A percentile compares a stretch with the other conserved stretches of the same genome.
Conservation (phyloP, 805 yeast genomes). For the Candida takata region DNA sequence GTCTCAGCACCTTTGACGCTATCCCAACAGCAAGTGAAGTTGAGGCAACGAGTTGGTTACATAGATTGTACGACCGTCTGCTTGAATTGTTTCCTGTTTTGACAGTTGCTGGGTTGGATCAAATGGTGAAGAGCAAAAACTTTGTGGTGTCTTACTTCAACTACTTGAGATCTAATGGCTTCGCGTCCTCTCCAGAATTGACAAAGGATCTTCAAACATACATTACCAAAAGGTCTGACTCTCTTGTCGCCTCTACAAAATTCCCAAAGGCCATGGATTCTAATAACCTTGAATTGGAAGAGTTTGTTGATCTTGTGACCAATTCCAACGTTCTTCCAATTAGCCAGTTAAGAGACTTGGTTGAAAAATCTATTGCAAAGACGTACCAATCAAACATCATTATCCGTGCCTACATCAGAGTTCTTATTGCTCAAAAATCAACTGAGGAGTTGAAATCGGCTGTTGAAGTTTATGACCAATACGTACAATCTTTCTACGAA, state of each 20-base stretch:
- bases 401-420: constrained; percentile 29
- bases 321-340: constrained; percentile 13
- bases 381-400: constrained; percentile 40
- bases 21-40: constrained; percentile 17
- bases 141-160: constrained; percentile 13
- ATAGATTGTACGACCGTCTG: constrained; percentile 8
- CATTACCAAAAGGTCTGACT: constrained; percentile 8
- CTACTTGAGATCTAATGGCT: not conserved
- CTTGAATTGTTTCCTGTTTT: not conserved
- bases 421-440: constrained; percentile 18
- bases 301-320: constrained; percentile 26
- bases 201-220: constrained; percentile 8
- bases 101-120: constrained; percentile 2
- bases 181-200: not conserved
- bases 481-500: constrained; percentile 30
- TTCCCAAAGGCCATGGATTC: constrained; percentile 41
- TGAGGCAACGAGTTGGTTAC: constrained; percentile 18
- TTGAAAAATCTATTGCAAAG: constrained; percentile 31
- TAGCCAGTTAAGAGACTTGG: constrained; percentile 10
- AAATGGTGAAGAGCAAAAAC: constrained; percentile 11
- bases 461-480: constrained; percentile 36
- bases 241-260: constrained; percentile 20
- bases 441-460: constrained; percentile 21
- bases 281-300: constrained; percentile 25
- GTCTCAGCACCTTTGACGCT: constrained; percentile 8